phyloP scores from a whole-genome alignment of 345 rosid genomes.

The Salix brachista region DNA sequence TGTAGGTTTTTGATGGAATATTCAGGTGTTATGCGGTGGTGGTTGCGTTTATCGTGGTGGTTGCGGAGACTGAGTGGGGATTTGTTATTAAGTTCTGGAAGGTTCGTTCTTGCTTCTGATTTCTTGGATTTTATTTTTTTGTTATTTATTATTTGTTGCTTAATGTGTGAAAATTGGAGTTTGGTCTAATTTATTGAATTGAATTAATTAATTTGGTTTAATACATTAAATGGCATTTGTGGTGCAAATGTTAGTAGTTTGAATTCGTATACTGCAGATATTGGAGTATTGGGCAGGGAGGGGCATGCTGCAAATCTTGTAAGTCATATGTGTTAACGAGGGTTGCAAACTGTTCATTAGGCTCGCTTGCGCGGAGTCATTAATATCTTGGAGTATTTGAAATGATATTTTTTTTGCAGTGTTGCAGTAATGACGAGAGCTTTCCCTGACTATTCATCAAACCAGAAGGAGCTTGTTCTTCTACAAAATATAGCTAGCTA shows the following conservation, averaged over 20 bases:
- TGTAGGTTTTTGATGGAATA: conserved; percentile 81
- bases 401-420: conserved; percentile 36
- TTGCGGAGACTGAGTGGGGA: conserved; percentile 92
- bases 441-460: conserved; percentile 58
- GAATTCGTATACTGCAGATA: conserved; percentile 41
- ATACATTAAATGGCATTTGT: too few relatives aligned
- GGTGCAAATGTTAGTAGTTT: not conserved
- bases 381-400: too few relatives aligned
- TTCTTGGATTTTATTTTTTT: not conserved
- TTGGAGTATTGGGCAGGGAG: conserved; percentile 92
- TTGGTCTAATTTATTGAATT: not conserved
- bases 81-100: conserved; percentile 62
- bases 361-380: too few relatives aligned
- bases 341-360: too few relatives aligned
- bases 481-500: conserved; percentile 83
- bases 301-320: conserved; percentile 99
- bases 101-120: conserved; percentile 29
- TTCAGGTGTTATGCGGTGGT: conserved; percentile 87
- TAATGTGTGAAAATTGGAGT: not conserved
- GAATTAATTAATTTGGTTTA: too few relatives aligned
- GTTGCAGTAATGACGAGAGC: conserved; percentile 98
- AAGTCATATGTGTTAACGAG: conserved; percentile 27
- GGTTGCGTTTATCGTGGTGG: conserved; percentile 58
- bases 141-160: not conserved
- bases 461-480: conserved; percentile 52